Conservation (phyloP, 257 asterid species). For the Solanum bukasovii region DNA sequence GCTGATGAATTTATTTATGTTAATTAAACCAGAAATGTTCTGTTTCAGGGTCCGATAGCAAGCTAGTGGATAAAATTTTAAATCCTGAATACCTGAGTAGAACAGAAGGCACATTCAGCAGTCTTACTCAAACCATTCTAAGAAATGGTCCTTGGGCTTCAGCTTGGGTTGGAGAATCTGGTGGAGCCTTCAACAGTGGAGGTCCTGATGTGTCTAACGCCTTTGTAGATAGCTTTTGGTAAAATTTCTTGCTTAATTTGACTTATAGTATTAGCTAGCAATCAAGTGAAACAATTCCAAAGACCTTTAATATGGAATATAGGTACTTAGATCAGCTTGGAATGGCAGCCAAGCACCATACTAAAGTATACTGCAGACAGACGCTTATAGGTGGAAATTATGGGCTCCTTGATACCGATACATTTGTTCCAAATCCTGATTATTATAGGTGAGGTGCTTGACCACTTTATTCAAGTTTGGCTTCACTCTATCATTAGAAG, state of each 20-base stretch:
- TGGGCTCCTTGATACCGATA: conserved; percentile 60
- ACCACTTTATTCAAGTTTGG: not conserved
- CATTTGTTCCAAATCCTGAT: conserved; percentile 82
- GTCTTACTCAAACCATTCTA: conserved; percentile 42
- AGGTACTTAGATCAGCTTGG: conserved; percentile 99
- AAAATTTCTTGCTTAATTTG: not conserved
- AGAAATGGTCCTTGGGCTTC: conserved; percentile 73
- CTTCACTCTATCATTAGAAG: not conserved
- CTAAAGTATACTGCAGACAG: conserved; percentile 85
- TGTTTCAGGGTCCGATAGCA: conserved; percentile 60
- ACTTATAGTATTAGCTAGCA: not conserved
- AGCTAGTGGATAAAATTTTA: conserved; percentile 49
- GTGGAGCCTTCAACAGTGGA: conserved; percentile 85
- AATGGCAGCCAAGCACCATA: conserved; percentile 75
- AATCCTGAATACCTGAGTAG: conserved; percentile 54
- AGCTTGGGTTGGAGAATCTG: conserved; percentile 95
- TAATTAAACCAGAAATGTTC: not conserved
- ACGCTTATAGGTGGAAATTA: conserved; percentile 86
- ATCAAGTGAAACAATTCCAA: not conserved
- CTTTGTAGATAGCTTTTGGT: conserved; percentile 85
- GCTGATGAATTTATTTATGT: not conserved
- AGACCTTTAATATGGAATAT: not conserved
- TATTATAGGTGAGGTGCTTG: conserved; percentile 58
- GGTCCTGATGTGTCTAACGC: conserved; percentile 60
- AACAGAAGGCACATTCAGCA: conserved; percentile 29